Conservation (phyloP, 192 early-diverging fungal genomes). For the Podila epigama region DNA sequence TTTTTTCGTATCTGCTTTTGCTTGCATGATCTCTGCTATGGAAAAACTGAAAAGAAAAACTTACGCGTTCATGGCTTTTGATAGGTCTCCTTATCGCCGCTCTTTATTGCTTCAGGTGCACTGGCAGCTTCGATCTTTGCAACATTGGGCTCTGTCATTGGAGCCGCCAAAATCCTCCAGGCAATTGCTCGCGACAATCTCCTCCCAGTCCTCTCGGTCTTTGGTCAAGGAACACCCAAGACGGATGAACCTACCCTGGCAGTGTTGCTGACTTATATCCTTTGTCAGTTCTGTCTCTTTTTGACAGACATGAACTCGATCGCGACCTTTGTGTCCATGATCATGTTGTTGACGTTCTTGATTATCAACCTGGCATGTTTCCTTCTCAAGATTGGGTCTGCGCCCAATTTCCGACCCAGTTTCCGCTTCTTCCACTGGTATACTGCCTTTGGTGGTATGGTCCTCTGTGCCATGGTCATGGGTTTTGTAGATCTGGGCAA, state of each 20-base stretch:
- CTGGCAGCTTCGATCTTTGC: conserved; percentile 68
- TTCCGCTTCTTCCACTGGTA: conserved; percentile 73
- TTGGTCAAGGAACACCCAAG: conserved; percentile 46
- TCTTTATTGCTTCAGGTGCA: conserved; percentile 62
- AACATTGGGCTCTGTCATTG: conserved; percentile 64
- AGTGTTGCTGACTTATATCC: conserved; percentile 50
- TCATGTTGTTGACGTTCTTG: conserved; percentile 67
- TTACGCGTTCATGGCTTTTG: too few relatives aligned
- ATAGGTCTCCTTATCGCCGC: conserved; percentile 60
- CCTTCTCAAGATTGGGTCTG: conserved; percentile 67
- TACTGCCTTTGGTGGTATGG: conserved; percentile 64
- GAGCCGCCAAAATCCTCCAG: conserved; percentile 69
- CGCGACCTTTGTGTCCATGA: conserved; percentile 71
- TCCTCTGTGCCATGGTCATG: conserved; percentile 62
- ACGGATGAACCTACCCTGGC: conserved; percentile 52
- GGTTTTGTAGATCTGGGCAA: conserved; percentile 60
- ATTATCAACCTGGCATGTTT: conserved; percentile 72
- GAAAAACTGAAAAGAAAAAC: too few relatives aligned
- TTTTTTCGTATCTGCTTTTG: conserved; percentile 54
- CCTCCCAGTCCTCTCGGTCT: conserved; percentile 55
- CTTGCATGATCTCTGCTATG: conserved; percentile 63
- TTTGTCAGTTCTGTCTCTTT: conserved; percentile 65
- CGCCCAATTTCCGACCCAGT: conserved; percentile 74
- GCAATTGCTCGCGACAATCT: conserved; percentile 73
- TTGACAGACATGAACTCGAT: conserved; percentile 70